phyloP scores from a whole-genome alignment of 2,329 filamentous ascomycete genomes.

The Pyricularia pennisetigena region DNA sequence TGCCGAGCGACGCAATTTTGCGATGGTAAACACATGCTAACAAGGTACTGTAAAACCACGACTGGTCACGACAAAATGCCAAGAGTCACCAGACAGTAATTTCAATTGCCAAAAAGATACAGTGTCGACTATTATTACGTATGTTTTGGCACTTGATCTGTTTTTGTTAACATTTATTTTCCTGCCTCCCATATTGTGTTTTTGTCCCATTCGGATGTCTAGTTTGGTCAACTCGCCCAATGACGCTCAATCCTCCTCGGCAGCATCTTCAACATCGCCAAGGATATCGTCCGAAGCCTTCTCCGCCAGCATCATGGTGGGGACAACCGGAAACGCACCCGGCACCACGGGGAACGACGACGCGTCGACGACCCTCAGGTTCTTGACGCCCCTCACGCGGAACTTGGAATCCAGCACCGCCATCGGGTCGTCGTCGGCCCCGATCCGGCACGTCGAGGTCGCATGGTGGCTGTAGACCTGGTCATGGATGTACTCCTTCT shows the following conservation, averaged over 20 bases:
- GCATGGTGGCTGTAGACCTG: slow-evolving; percentile 45
- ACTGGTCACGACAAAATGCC: neutral
- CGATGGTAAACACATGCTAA: neutral
- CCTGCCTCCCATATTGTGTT: neutral
- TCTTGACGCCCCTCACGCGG: slow-evolving; percentile 37
- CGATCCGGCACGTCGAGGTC: slow-evolving; percentile 40
- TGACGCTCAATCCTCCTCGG: neutral
- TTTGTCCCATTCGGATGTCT: no score
- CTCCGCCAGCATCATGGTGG: slow-evolving; percentile 39
- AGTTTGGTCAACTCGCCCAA: neutral
- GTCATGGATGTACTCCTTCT: slow-evolving; percentile 16
- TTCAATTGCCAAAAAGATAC: neutral
- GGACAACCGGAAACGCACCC: slow-evolving; percentile 33
- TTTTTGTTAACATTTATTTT: neutral
- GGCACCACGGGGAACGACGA: slow-evolving; percentile 36
- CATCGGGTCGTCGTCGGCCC: slow-evolving; percentile 35
- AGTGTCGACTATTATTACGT: neutral
- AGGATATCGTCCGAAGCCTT: slow-evolving; percentile 47
- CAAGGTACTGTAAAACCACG: neutral
- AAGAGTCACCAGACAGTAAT: neutral
- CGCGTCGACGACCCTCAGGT: slow-evolving; percentile 47
- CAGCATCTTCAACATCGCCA: slow-evolving; percentile 5
- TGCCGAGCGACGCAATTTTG: neutral
- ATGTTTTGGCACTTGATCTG: neutral
- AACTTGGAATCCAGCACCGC: slow-evolving; percentile 44